These are phyloP conservation scores for Saccharomycopsis amapae DNA, from an alignment of 805 yeast species.

Conservation along the genomic window DNA sequence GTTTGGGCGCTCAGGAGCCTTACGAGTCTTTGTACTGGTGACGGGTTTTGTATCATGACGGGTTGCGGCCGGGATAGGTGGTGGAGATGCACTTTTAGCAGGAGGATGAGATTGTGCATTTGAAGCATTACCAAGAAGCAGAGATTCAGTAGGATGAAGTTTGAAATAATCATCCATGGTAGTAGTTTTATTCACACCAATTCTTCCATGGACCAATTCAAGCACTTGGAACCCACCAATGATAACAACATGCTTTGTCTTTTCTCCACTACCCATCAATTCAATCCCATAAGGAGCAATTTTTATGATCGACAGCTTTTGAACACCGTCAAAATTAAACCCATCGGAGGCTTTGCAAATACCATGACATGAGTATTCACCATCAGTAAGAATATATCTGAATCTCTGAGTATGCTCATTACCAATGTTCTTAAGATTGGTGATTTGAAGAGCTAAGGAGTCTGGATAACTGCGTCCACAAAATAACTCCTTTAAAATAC, in stretches of 20 bases:
- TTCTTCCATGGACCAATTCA: constrained; percentile 17
- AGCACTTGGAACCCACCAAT: constrained; percentile 22
- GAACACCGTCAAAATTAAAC: constrained; percentile 38
- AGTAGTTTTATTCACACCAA: constrained; percentile 33
- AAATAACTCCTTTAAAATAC: constrained; percentile 9
- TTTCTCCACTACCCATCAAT: constrained; percentile 30
- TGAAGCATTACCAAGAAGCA: constrained; percentile 24
- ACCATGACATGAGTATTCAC: constrained; percentile 43
- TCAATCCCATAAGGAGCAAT: constrained; percentile 37
- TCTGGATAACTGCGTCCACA: neutral
- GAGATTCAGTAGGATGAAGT: constrained; percentile 50
- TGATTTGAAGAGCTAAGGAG: constrained; percentile 30
- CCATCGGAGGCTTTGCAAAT: constrained; percentile 42
- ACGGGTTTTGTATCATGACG: constrained; percentile 4
- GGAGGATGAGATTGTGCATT: constrained; percentile 20
- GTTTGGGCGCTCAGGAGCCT: constrained; percentile 35
- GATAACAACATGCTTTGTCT: constrained; percentile 27
- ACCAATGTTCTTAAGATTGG: constrained; percentile 32
- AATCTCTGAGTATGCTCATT: constrained; percentile 37
- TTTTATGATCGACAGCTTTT: constrained; percentile 37
- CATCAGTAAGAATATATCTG: constrained; percentile 46
- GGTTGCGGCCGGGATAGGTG: constrained; percentile 6
- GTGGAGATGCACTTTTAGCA: constrained; percentile 20
- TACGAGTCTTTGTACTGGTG: neutral
- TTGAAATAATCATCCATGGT: constrained; percentile 51